Evolutionary conservation across 495 filamentous ascomycete species (phyloP).

Genomic region (Podospora didyma): DNA sequence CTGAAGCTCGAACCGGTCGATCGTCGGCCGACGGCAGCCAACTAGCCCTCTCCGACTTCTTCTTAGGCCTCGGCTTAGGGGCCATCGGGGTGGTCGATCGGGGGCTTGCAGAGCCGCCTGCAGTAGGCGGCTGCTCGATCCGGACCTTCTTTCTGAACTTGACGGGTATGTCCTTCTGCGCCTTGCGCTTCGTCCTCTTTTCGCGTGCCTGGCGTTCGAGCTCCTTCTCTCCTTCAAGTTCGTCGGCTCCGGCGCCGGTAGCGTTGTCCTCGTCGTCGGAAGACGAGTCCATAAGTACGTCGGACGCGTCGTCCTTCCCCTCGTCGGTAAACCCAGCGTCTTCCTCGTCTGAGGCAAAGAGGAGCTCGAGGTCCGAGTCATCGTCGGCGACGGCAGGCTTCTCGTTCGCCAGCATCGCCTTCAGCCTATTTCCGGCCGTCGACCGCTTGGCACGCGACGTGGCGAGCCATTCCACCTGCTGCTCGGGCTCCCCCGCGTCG

Average conservation of each 20-base stretch:
- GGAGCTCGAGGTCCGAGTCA: conserved; percentile 70
- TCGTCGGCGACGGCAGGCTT: conserved; percentile 44
- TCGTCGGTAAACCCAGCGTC: conserved; percentile 74
- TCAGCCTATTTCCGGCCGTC: conserved; percentile 83
- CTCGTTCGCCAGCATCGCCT: conserved; percentile 70
- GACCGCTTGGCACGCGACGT: conserved; percentile 73
- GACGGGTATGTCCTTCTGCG: conserved; percentile 55
- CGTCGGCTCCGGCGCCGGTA: conserved; percentile 63
- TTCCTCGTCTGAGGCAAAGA: conserved; percentile 83
- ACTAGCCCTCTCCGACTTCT: conserved; percentile 87
- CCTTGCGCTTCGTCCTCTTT: conserved; percentile 64
- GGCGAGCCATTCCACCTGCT: conserved; percentile 66
- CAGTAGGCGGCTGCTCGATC: conserved; percentile 37
- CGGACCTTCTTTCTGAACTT: conserved; percentile 55
- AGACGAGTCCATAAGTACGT: conserved; percentile 78
- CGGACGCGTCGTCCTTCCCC: conserved; percentile 65
- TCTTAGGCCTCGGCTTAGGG: conserved; percentile 66
- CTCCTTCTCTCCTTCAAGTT: conserved; percentile 64
- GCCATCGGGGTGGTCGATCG: conserved; percentile 30
- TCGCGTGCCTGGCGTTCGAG: conserved; percentile 57
- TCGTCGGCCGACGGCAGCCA: conserved; percentile 82
- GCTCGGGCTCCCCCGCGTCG: conserved; percentile 21
- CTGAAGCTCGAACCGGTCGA: conserved; percentile 75
- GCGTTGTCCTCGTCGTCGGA: conserved; percentile 79
- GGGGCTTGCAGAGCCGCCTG: conserved; percentile 39